A percentile compares a stretch with the other conserved stretches of the same genome.
Evolutionary conservation across 768 basidiomycete genomes (phyloP).

Genomic region (Kwoniella bestiolae): DNA sequence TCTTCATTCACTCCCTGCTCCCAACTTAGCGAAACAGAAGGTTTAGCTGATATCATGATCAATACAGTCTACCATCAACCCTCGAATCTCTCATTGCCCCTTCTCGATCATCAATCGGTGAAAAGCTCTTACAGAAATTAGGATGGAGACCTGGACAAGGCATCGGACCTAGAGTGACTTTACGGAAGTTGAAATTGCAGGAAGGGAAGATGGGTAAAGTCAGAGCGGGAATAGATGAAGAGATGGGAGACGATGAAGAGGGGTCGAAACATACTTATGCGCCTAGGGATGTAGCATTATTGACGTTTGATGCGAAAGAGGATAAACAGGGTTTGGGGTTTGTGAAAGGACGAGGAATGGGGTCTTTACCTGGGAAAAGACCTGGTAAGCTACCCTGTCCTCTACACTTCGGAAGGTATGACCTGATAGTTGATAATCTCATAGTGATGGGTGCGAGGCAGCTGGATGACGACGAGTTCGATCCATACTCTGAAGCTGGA

Average conservation of each 20-base stretch:
- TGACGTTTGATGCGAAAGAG: constrained; percentile 70
- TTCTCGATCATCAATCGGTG: constrained; percentile 78
- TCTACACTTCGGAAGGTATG: background rate
- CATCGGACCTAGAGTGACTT: constrained; percentile 83
- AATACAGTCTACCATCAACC: constrained; percentile 56
- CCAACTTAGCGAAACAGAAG: constrained; percentile 64
- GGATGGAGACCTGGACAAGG: constrained; percentile 94
- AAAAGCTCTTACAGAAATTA: constrained; percentile 88
- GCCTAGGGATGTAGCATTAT: constrained; percentile 73
- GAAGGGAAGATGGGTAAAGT: constrained; percentile 61
- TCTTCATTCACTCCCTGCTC: background rate
- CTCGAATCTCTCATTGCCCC: constrained; percentile 68
- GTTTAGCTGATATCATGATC: constrained; percentile 61
- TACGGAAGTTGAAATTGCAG: constrained; percentile 73
- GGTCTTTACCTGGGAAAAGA: constrained; percentile 28
- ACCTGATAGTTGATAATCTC: background rate
- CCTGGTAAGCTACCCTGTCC: constrained; percentile 15
- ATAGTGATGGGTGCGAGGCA: constrained; percentile 20
- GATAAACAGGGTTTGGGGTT: constrained; percentile 83
- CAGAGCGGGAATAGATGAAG: constrained; percentile 59
- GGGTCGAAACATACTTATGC: constrained; percentile 86
- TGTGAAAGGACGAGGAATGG: constrained; percentile 62
- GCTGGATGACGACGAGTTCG: constrained; percentile 88
- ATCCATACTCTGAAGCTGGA: constrained; percentile 56
- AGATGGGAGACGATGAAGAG: constrained; percentile 56